These are phyloP conservation scores for Acarospora socialis DNA, from an alignment of 2,329 filamentous ascomycete species.

Conservation along the genomic window DNA sequence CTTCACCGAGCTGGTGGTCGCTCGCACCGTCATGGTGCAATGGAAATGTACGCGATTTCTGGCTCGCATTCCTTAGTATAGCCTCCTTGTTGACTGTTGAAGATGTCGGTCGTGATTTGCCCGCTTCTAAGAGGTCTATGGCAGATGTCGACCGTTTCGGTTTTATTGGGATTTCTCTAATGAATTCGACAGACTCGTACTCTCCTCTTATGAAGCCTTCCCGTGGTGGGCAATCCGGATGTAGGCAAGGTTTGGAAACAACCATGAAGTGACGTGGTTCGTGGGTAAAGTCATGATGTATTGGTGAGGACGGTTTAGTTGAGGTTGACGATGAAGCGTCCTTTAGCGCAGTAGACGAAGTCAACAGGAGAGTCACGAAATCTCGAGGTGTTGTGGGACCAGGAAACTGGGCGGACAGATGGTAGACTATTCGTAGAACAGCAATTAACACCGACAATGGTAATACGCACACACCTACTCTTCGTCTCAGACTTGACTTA, in stretches of 20 bases:
- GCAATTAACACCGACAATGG: slow-evolving; percentile 4
- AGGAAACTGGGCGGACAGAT: slow-evolving; percentile 78
- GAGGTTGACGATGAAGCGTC: not conserved
- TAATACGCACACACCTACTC: slow-evolving; percentile 11
- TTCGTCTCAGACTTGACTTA: slow-evolving; percentile 20
- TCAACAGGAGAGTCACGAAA: slow-evolving; percentile 68
- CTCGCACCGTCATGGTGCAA: not conserved
- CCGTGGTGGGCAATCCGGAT: slow-evolving; percentile 56
- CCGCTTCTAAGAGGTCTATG: slow-evolving; percentile 24
- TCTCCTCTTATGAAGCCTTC: slow-evolving; percentile 66
- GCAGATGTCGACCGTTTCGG: slow-evolving; percentile 33
- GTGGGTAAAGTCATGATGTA: slow-evolving; percentile 32
- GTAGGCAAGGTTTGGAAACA: slow-evolving; percentile 69
- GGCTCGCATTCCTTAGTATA: slow-evolving; percentile 29
- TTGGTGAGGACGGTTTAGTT: slow-evolving; percentile 4
- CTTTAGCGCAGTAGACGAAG: slow-evolving; percentile 33
- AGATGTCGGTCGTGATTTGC: slow-evolving; percentile 17
- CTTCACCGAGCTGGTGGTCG: slow-evolving; percentile 2
- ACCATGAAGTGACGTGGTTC: slow-evolving; percentile 64
- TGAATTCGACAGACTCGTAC: slow-evolving; percentile 86
- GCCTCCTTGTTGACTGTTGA: slow-evolving; percentile 28
- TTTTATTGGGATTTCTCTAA: slow-evolving; percentile 60
- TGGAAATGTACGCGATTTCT: slow-evolving; percentile 13
- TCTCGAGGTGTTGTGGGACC: slow-evolving; percentile 78
- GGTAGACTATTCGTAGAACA: slow-evolving; percentile 45